Conservation (phyloP, 495 filamentous ascomycete species). For the Aspergillus haitiensis region DNA sequence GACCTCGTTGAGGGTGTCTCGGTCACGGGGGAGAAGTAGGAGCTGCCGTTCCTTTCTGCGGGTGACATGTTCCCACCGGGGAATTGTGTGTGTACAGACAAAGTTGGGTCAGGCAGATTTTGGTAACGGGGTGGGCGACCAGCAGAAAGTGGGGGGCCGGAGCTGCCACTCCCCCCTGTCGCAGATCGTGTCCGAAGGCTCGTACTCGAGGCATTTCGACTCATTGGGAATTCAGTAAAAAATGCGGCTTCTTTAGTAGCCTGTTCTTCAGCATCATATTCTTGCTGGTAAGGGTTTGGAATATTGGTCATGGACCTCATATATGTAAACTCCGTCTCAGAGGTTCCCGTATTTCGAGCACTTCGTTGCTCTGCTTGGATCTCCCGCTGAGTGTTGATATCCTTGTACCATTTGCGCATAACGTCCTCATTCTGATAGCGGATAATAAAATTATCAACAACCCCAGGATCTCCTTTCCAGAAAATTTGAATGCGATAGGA, state of each 20-base stretch:
- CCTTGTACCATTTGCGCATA: constrained; percentile 85
- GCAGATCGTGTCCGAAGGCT: constrained; percentile 79
- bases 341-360: constrained; percentile 57
- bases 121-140: constrained; percentile 68
- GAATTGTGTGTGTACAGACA: constrained; percentile 74
- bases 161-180: constrained; percentile 66
- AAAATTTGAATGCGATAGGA: constrained; percentile 95
- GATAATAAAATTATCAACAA: constrained; percentile 95
- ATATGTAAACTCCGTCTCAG: constrained; percentile 76
- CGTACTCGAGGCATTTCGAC: constrained; percentile 75
- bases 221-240: constrained; percentile 57
- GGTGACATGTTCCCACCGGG: constrained; percentile 51
- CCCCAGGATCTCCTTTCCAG: constrained; percentile 95
- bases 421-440: constrained; percentile 84
- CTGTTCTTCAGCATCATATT: constrained; percentile 79
- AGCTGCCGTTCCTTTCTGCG: constrained; percentile 58
- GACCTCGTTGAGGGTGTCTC: constrained; percentile 87
- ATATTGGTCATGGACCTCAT: constrained; percentile 64
- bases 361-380: constrained; percentile 48
- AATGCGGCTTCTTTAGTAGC: constrained; percentile 49
- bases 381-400: constrained; percentile 51
- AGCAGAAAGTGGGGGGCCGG: constrained; percentile 44
- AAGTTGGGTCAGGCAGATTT: constrained; percentile 54
- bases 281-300: constrained; percentile 76
- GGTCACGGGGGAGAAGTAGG: constrained; percentile 86